Base-by-base conservation (phyloP, 345 rosid species). In the Lepidium aucheri region DNA sequence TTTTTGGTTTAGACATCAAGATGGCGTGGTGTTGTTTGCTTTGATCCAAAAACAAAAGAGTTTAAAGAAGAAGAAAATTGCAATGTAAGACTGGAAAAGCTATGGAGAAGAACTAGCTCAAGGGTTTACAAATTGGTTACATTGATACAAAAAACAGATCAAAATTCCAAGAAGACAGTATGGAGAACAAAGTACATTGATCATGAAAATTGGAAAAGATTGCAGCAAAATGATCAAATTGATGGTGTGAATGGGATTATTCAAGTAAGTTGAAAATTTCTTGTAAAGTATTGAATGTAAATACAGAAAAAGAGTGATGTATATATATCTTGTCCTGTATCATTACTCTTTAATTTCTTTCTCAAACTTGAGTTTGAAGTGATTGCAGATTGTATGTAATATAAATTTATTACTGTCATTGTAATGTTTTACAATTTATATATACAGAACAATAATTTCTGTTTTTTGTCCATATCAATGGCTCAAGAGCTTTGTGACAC, bases 231-330 rank as follows among this genome's bases (percentile, higher is more conserved):
- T 60, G 53, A 62, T 63, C 36, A 53, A 43, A 16, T 28, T 61
- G 74, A 51, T 69, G 53, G 41, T 30, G 41, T 32, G 53, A 44
- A 32, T 44, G 63, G 35, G 69, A 26, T 62, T 34, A 36, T 28
- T 53, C 15, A 62, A 24, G 12, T 36, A 53, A 39, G 45, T 10
- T 46, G 45, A 28, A 22, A 56, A 64, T 46, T 54, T 63, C 59
- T 38, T 64, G 70, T 36, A 41, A 39, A 69, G 45, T 32, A 13
- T 60, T 43, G 53, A 43, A 10, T 70, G 74, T 71, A 73, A 58
- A 73, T 65, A 73, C 72, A 46, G 12, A 24, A 24, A 38, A n/a
- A 40, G 70, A 49, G 55, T 59, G 71, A 40, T 72, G 76, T 72
- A 58, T 20, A 57, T 65, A 28, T 62, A n/a, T 8, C 55, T 49